Base-by-base conservation (phyloP, 345 rosid genomes). In the Draba incana region DNA sequence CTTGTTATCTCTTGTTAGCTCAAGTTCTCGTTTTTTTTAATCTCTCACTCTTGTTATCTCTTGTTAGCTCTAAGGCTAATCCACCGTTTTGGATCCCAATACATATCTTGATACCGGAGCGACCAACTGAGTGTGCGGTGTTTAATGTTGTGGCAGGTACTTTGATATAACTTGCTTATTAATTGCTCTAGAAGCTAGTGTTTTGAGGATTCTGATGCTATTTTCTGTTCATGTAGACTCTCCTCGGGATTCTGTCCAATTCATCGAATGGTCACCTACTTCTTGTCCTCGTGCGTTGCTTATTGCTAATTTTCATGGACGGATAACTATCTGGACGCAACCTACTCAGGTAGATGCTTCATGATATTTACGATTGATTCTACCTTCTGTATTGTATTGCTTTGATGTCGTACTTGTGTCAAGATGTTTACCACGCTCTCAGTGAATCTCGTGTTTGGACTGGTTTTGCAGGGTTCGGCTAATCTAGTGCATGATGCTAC, bases 191-290 rank as follows among this genome's bases (percentile, higher is more conserved):
- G 10, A 14, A 59, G 12, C 24, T 13, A 41, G 33, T 30, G 52
- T 59, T 69, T n/a, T 38, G 27, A 11, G 7, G 56, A 30, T 41
- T 35, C 35, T 48, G 25, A 31, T 70, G 23, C 50, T 10, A 3
- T 28, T 28, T 15, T 51, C 16, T 62, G 30, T 56, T 64, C 42
- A 31, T 80, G 69, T 84, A 94, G 99, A 94, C 77, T 94, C 98
- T 72, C 99, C 98, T 59, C 94, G 99, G 49, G 99, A 94, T 81
- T 94, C 99, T 74, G 98, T 94, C 66, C 99, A 94, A 71, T 94
- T 85, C 76, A 89, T 94, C 35, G 99, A 94, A 76, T 92, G 99
- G 99, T 92, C 99, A 10, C 99, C 99, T 25, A 81, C 88, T 46
- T 89, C 97, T 68, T 89, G 96, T 50, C 93, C 97, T 66, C 98